Base-by-base conservation (phyloP, 768 basidiomycete genomes). In the Postia placenta region DNA sequence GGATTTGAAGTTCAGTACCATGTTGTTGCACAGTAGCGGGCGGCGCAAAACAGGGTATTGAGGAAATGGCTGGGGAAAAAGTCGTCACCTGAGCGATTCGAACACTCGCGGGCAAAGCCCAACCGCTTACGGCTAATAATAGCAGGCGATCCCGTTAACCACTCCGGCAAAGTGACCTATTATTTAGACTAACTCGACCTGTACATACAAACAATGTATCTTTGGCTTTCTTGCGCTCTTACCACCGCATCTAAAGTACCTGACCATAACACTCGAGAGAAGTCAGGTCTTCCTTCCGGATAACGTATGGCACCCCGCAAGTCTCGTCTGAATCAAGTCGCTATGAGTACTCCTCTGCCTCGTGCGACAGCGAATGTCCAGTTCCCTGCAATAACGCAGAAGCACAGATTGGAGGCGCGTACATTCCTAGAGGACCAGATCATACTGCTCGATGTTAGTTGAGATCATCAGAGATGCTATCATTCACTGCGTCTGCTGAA, bases 121-220 rank as follows among this genome's bases (percentile, higher is more conserved):
- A 76, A 75, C 74, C 75, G 75, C 75, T 78, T 39, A 45, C 57
- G 61, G 55, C 56, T 56, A 58, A 51, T 46, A 64, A 58, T 71
- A 71, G 69, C 69, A 70, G 67, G 69, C 69, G 67, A 70, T 67
- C 68, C 69, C 69, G 69, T 87, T 88, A 87, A 89, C 86, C 86
- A 88, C 87, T 89, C 86, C 85, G 86, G 86, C 85, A 89, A 88
- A 87, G 86, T 86, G 83, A 85, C 83, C 14, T 19, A 15, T 7
- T 28, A 9, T 22, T 36, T 7, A 33, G 15, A 33, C 7, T 7
- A 33, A 33, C 7, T 33, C 7, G 30, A 33, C 9, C 7, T 33
- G 7, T 33, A 33, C 15, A 33, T n/a, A n/a, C n/a, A n/a, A n/a
- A n/a, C n/a, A n/a, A n/a, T n/a, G n/a, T n/a, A n/a, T n/a, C n/a